phyloP scores from a whole-genome alignment of 2,329 filamentous ascomycete genomes.

The Cercospora sp. region DNA sequence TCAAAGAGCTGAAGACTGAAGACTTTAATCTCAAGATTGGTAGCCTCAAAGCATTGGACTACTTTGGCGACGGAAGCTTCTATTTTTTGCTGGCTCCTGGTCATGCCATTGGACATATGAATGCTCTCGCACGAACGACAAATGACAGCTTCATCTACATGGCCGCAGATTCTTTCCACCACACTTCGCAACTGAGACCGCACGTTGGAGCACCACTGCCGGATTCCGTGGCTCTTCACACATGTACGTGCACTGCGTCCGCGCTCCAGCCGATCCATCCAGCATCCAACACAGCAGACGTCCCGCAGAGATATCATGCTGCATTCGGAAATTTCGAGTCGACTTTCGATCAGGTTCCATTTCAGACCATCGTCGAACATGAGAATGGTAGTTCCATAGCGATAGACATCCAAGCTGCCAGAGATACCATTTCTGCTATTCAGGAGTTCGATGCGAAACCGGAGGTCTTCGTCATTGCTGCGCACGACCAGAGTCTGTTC shows the following conservation, averaged over 20 bases:
- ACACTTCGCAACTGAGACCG: slow-evolving; percentile 38
- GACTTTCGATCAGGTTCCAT: slow-evolving; percentile 8
- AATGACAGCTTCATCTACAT: slow-evolving; percentile 41
- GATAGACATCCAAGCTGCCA: slow-evolving; percentile 19
- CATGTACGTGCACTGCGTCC: slow-evolving; percentile 10
- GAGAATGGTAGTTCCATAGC: slow-evolving; percentile 16
- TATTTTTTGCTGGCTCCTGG: slow-evolving; percentile 54
- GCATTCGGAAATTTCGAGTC: slow-evolving; percentile 14
- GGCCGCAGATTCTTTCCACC: slow-evolving; percentile 39
- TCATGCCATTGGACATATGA: slow-evolving; percentile 51
- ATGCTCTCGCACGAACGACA: slow-evolving; percentile 48
- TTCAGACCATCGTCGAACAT: slow-evolving; percentile 15
- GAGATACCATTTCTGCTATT: slow-evolving; percentile 20
- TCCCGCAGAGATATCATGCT: slow-evolving; percentile 42
- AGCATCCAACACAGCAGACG: slow-evolving; percentile 1
- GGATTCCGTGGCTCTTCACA: slow-evolving; percentile 17
- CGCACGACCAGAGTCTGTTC: slow-evolving; percentile 29
- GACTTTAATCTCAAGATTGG: slow-evolving; percentile 40
- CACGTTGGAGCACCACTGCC: slow-evolving; percentile 42
- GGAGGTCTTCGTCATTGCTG: slow-evolving; percentile 26
- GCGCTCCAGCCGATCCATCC: background rate
- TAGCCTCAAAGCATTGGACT: slow-evolving; percentile 48
- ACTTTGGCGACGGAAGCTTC: slow-evolving; percentile 55
- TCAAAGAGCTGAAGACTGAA: slow-evolving; percentile 36
- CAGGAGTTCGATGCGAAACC: slow-evolving; percentile 24